Percentiles rank a stretch among this genome's conserved stretches.
Conservation (phyloP, 352 stramenopile genomes). For the Phytopythium aichiense region DNA sequence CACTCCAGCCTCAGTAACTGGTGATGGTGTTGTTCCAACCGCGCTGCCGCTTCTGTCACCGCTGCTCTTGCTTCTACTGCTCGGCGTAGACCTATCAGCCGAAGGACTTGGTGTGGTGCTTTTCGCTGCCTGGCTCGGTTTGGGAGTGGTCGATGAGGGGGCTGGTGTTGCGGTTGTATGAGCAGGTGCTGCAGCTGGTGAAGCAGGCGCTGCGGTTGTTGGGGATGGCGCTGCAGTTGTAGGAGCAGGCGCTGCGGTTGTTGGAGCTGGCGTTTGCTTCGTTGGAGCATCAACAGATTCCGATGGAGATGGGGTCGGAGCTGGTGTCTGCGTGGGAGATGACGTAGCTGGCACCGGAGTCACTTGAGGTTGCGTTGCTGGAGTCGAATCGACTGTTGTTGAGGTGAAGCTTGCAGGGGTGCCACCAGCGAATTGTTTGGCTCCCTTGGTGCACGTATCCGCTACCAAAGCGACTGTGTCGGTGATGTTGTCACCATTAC, state of each 20-base stretch:
- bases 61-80: neutral
- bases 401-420: neutral
- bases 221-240: no score
- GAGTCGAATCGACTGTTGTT: neutral
- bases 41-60: neutral
- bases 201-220: no score
- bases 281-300: neutral
- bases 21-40: neutral
- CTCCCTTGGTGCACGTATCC: slow-evolving; percentile 38
- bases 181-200: no score
- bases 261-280: neutral
- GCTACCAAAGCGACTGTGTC: slow-evolving; percentile 50
- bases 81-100: neutral
- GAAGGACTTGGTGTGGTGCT: neutral
- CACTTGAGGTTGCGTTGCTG: neutral
- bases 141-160: neutral
- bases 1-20: neutral
- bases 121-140: neutral
- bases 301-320: neutral
- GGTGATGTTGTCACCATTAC: slow-evolving; percentile 46
- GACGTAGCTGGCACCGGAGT: neutral
- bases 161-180: neutral
- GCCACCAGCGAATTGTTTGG: slow-evolving; percentile 28
- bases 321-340: neutral
- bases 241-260: neutral